A percentile compares a stretch with the other conserved stretches of the same genome.
phyloP scores from a whole-genome alignment of 768 basidiomycete genomes.

The Trametes meyenii region DNA sequence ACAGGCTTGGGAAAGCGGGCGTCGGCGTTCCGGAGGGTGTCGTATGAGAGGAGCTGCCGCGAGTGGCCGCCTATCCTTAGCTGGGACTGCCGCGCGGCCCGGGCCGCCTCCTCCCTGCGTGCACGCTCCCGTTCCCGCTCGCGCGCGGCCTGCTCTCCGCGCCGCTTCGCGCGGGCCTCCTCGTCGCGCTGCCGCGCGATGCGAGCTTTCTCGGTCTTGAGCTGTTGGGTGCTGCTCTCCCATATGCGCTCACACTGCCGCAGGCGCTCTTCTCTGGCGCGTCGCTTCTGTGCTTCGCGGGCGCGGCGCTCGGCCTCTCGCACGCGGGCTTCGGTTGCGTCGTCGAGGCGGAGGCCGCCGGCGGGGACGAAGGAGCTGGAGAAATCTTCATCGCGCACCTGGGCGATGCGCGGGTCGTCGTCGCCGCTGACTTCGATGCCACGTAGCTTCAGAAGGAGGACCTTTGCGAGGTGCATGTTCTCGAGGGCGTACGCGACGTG shows the following conservation, averaged over 20 bases:
- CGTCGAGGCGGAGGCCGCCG: slow-evolving; percentile 45
- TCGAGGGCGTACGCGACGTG: slow-evolving; percentile 70
- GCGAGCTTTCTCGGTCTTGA: slow-evolving; percentile 30
- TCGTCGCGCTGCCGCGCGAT: slow-evolving; percentile 27
- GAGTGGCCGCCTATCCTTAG: slow-evolving; percentile 24
- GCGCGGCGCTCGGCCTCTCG: slow-evolving; percentile 40
- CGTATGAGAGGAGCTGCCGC: slow-evolving; percentile 32
- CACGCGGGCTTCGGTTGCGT: slow-evolving; percentile 43
- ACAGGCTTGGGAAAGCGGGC: slow-evolving; percentile 22
- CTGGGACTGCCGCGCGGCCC: slow-evolving; percentile 21
- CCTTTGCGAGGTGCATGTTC: slow-evolving; percentile 66
- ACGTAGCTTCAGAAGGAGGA: slow-evolving; percentile 60
- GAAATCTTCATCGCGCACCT: slow-evolving; percentile 56
- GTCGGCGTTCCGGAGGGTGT: slow-evolving; percentile 23
- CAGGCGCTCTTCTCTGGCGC: slow-evolving; percentile 35
- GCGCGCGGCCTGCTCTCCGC: slow-evolving; percentile 26
- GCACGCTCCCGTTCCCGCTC: slow-evolving; percentile 30
- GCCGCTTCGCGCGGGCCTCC: slow-evolving; percentile 23
- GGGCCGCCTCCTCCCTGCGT: slow-evolving; percentile 27
- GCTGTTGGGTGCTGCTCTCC: slow-evolving; percentile 28
- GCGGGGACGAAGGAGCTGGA: slow-evolving; percentile 41
- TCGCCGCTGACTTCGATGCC: slow-evolving; percentile 63
- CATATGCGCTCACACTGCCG: slow-evolving; percentile 32
- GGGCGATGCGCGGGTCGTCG: slow-evolving; percentile 64
- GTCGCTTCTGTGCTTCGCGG: slow-evolving; percentile 37